phyloP scores from a whole-genome alignment of 805 yeast species.

The Jamesozyma piceae region DNA sequence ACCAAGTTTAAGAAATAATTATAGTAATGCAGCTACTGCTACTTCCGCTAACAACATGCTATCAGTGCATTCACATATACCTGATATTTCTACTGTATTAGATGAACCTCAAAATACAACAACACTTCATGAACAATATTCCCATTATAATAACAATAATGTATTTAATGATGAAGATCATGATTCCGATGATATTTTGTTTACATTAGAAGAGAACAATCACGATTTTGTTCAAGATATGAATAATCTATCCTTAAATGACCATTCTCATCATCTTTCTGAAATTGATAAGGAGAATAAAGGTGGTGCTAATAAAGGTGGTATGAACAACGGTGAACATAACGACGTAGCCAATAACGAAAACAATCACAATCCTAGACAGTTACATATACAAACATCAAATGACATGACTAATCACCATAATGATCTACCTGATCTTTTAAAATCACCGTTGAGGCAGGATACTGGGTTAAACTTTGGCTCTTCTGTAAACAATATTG shows the following conservation, averaged over 20 bases:
- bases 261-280: neutral
- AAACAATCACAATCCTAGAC: constrained; percentile 4
- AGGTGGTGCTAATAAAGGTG: neutral
- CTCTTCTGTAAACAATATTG: neutral
- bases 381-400: neutral
- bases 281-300: neutral
- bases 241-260: constrained; percentile 17
- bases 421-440: constrained; percentile 24
- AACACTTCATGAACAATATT: neutral
- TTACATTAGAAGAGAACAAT: constrained; percentile 30
- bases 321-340: neutral
- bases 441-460: constrained; percentile 21
- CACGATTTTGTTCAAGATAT: constrained; percentile 23
- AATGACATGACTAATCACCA: neutral
- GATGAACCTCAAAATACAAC: constrained; percentile 20
- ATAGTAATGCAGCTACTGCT: constrained; percentile 7
- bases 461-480: neutral
- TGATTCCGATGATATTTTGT: constrained; percentile 28
- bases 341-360: neutral
- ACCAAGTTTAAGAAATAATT: constrained; percentile 46
- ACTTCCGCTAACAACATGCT: constrained; percentile 5
- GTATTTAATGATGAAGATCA: constrained; percentile 11
- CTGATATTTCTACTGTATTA: constrained; percentile 21
- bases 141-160: constrained; percentile 3
- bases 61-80: constrained; percentile 11